Evolutionary conservation across 23 red algal species (phyloP).

Genomic region (Rhodosorus marinus): DNA sequence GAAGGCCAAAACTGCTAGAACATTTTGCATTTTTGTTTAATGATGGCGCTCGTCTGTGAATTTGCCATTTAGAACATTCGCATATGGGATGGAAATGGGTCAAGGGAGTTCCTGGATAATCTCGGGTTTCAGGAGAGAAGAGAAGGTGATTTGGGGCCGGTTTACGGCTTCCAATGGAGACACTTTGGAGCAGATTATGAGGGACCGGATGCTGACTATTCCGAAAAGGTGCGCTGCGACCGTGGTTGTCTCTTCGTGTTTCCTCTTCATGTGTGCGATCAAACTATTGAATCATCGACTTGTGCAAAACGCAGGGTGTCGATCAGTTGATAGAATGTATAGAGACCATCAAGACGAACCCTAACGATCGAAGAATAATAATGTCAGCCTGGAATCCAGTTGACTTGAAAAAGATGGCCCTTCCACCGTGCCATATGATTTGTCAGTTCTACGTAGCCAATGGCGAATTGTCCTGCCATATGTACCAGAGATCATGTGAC

Average conservation of each 20-base stretch:
- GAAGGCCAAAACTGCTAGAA: background rate
- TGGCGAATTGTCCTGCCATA: slow-evolving; percentile 73
- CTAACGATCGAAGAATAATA: slow-evolving; percentile 71
- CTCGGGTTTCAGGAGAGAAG: slow-evolving; percentile 44
- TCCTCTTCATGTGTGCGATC: background rate
- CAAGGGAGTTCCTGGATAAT: slow-evolving; percentile 52
- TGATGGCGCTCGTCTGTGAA: no score
- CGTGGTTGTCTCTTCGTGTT: background rate
- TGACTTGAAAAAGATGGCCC: slow-evolving; percentile 54
- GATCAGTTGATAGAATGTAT: slow-evolving; percentile 62
- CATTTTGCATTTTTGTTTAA: background rate
- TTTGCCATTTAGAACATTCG: slow-evolving; percentile 48
- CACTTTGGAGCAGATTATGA: slow-evolving; percentile 89
- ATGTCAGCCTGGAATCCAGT: slow-evolving; percentile 78
- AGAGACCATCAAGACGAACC: slow-evolving; percentile 44
- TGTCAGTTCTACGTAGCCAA: slow-evolving; percentile 89
- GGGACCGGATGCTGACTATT: slow-evolving; percentile 43
- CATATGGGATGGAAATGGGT: slow-evolving; percentile 97
- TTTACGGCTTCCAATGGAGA: slow-evolving; percentile 99
- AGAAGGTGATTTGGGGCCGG: slow-evolving; percentile 74
- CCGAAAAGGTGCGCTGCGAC: no score
- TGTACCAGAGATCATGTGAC: slow-evolving; percentile 93
- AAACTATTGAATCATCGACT: no score
- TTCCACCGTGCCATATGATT: slow-evolving; percentile 89
- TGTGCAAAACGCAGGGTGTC: slow-evolving; percentile 50